Evolutionary conservation across 2,329 filamentous ascomycete species (phyloP).

Genomic region (Chrysosphaeria jannelii): DNA sequence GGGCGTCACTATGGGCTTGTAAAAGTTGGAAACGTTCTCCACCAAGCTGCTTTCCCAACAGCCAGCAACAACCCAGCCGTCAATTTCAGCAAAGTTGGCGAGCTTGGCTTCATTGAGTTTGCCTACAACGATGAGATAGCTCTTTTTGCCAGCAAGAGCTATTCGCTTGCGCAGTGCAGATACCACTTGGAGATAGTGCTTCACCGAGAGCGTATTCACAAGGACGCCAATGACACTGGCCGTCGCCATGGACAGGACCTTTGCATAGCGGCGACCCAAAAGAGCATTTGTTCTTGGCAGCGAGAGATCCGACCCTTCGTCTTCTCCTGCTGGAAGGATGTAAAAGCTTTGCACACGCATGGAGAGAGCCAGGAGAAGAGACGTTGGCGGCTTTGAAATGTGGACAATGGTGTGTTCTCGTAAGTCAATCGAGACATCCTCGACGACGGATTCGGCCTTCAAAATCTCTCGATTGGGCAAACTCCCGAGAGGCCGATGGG

Average conservation of each 20-base stretch:
- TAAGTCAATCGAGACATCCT: conserved; percentile 15
- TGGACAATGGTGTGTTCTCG: conserved; percentile 48
- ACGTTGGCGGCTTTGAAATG: conserved; percentile 48
- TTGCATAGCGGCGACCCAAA: conserved; percentile 65
- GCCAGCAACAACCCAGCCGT: conserved; percentile 88
- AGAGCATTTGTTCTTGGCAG: conserved; percentile 17
- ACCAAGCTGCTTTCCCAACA: conserved; percentile 93
- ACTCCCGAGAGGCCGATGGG: conserved; percentile 47
- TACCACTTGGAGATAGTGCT: conserved; percentile 65
- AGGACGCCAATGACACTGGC: conserved; percentile 74
- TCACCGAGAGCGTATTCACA: conserved; percentile 80
- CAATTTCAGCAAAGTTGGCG: conserved; percentile 85
- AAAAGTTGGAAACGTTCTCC: conserved; percentile 59
- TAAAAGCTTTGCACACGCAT: conserved; percentile 52
- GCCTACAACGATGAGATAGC: conserved; percentile 84
- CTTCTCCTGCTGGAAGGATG: conserved; percentile 26
- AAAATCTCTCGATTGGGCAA: conserved; percentile 57
- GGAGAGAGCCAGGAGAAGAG: conserved; percentile 63
- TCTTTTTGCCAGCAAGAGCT: conserved; percentile 61
- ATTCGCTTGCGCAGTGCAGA: conserved; percentile 44
- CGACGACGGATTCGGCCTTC: conserved; percentile 4
- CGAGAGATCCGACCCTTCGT: conserved; percentile 1
- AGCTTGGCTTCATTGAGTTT: conserved; percentile 90
- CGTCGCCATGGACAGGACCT: conserved; percentile 51
- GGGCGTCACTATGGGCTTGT: conserved; percentile 71